Evolutionary conservation across 106 monocot genomes (phyloP).

Genomic region (Hemerocallis citrina): DNA sequence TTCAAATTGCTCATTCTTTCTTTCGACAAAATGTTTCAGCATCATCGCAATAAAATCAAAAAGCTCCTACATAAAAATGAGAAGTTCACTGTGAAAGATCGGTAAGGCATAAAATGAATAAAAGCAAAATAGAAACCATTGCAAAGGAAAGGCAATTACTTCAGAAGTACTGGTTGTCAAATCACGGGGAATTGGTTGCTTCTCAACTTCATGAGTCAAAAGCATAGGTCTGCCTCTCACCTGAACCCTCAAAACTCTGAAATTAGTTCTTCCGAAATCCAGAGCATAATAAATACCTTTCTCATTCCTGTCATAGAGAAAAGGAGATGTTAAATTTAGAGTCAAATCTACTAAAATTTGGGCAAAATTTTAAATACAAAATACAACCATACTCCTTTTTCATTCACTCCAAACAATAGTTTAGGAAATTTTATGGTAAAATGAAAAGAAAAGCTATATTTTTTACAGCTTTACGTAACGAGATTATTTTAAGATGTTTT

Average conservation of each 20-base stretch:
- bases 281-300: constrained; percentile 67
- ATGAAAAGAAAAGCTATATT: too few relatives aligned
- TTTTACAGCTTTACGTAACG: too few relatives aligned
- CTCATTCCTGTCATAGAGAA: constrained; percentile 39
- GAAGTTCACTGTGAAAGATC: background rate
- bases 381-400: too few relatives aligned
- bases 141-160: constrained; percentile 16
- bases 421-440: too few relatives aligned
- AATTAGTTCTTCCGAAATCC: constrained; percentile 70
- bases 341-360: too few relatives aligned
- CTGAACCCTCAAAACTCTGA: constrained; percentile 65
- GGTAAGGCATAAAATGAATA: too few relatives aligned
- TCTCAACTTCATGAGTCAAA: constrained; percentile 32
- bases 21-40: constrained; percentile 42
- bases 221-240: constrained; percentile 40
- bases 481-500: too few relatives aligned
- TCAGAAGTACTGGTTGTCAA: constrained; percentile 42
- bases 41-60: constrained; percentile 61
- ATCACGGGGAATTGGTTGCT: constrained; percentile 50
- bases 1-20: constrained; percentile 14
- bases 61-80: constrained; percentile 38
- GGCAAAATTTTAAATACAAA: too few relatives aligned
- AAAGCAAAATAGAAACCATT: background rate
- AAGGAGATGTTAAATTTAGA: too few relatives aligned
- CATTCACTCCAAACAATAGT: too few relatives aligned